These are phyloP conservation scores for Euclidium syriacum DNA, from an alignment of 345 rosid genomes.

Conservation along the genomic window DNA sequence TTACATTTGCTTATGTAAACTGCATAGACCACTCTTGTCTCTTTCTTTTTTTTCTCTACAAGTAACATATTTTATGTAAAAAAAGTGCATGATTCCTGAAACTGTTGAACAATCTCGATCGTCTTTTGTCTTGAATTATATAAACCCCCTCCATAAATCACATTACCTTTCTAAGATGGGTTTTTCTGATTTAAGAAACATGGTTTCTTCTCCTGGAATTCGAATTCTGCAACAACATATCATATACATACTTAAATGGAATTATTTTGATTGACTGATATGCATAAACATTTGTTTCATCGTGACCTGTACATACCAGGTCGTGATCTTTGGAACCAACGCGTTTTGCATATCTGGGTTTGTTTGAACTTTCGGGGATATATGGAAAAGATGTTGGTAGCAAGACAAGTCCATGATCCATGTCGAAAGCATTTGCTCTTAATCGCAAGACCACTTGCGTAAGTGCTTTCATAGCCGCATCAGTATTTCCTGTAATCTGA, in stretches of 20 bases:
- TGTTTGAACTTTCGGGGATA: slow-evolving; percentile 40
- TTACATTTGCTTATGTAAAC: slow-evolving; percentile 9
- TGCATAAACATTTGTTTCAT: background rate
- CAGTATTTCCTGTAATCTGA: slow-evolving; percentile 66
- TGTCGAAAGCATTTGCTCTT: slow-evolving; percentile 64
- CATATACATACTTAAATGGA: background rate
- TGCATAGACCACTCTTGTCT: background rate
- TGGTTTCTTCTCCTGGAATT: slow-evolving; percentile 49
- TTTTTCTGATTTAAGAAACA: slow-evolving; percentile 33
- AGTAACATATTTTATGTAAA: background rate
- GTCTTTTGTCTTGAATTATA: background rate
- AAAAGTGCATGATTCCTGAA: slow-evolving; percentile 2
- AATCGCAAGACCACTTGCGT: slow-evolving; percentile 50
- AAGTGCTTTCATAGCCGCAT: slow-evolving; percentile 66
- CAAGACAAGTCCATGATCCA: slow-evolving; percentile 52
- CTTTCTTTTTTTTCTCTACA: background rate
- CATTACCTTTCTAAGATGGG: slow-evolving; percentile 9
- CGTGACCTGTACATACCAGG: slow-evolving; percentile 38
- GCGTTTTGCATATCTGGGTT: slow-evolving; percentile 39
- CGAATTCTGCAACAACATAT: slow-evolving; percentile 32
- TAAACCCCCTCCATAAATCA: background rate
- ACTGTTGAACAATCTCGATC: slow-evolving; percentile 1
- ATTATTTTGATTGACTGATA: background rate
- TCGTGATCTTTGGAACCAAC: slow-evolving; percentile 44
- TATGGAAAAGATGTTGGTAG: slow-evolving; percentile 57